Conservation (phyloP, 352 stramenopile species). For the Pythium sp. region DNA sequence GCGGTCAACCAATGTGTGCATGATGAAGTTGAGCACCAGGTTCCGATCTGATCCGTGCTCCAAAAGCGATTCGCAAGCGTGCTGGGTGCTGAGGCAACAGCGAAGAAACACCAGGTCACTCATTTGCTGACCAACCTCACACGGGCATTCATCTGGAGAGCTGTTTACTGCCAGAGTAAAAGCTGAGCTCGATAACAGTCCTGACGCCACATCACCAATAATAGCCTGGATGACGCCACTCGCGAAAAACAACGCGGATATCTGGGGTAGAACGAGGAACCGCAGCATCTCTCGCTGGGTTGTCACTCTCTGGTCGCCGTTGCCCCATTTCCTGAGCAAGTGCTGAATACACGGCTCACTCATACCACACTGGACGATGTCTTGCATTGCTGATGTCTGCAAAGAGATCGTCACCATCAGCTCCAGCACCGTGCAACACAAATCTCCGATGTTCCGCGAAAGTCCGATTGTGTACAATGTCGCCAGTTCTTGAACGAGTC, state of each 20-base stretch:
- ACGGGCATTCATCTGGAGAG: conserved; percentile 33
- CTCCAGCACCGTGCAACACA: conserved; percentile 6
- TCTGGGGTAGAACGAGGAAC: conserved; percentile 7
- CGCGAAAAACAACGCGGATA: conserved; percentile 15
- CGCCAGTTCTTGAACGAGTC: conserved; percentile 7
- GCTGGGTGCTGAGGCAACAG: conserved; percentile 34
- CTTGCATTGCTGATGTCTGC: not conserved
- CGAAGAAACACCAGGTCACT: conserved; percentile 22
- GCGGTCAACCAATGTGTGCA: conserved; percentile 23
- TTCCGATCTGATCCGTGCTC: not conserved
- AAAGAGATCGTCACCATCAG: not conserved
- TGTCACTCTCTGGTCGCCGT: not conserved
- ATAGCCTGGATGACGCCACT: conserved; percentile 20
- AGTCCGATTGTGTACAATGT: not conserved
- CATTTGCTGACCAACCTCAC: conserved; percentile 12
- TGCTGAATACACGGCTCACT: not conserved
- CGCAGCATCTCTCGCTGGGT: conserved; percentile 1
- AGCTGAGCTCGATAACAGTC: conserved; percentile 19
- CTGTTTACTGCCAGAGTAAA: conserved; percentile 40
- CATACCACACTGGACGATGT: not conserved
- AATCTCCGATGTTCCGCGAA: not conserved
- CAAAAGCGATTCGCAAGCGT: conserved; percentile 15
- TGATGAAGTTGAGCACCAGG: conserved; percentile 27
- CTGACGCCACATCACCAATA: conserved; percentile 7
- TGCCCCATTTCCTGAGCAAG: conserved; percentile 8